These are phyloP conservation scores for Prunus kanzakura DNA, from an alignment of 306 rosid genomes.

Conservation along the genomic window DNA sequence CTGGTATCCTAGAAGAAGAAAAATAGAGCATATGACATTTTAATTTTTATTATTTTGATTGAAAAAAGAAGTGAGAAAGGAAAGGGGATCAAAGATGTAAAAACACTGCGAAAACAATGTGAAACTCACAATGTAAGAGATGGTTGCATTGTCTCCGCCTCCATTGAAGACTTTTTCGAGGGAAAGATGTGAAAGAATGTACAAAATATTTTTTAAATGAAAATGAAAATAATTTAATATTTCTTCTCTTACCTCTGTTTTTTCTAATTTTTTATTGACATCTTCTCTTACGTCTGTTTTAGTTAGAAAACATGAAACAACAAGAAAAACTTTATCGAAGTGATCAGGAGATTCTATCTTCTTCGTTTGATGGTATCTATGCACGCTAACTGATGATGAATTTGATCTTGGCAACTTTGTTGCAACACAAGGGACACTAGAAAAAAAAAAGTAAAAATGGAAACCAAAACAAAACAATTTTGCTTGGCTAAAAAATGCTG, in stretches of 20 bases:
- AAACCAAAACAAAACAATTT: too few species aligned
- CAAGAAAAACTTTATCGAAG: background rate
- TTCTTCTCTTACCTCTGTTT: background rate
- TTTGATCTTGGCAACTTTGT: too few species aligned
- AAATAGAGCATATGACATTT: too few species aligned
- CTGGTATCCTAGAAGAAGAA: too few species aligned
- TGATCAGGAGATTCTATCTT: background rate
- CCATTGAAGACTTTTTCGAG: background rate
- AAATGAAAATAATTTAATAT: background rate
- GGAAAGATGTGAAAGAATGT: background rate
- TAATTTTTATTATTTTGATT: too few species aligned
- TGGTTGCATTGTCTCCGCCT: background rate
- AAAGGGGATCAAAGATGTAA: too few species aligned
- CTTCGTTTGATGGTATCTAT: background rate
- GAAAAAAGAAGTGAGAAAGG: too few species aligned
- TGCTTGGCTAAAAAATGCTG: too few species aligned
- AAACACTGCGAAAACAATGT: too few species aligned
- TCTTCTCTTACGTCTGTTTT: background rate
- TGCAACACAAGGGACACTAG: too few species aligned
- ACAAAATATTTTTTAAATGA: background rate
- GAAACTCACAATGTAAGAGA: background rate
- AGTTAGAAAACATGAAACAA: background rate
- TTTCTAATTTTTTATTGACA: background rate
- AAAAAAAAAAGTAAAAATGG: too few species aligned
- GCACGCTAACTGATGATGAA: background rate